Conservation (phyloP, 139 green algal species). For the Chlorella sp. region DNA sequence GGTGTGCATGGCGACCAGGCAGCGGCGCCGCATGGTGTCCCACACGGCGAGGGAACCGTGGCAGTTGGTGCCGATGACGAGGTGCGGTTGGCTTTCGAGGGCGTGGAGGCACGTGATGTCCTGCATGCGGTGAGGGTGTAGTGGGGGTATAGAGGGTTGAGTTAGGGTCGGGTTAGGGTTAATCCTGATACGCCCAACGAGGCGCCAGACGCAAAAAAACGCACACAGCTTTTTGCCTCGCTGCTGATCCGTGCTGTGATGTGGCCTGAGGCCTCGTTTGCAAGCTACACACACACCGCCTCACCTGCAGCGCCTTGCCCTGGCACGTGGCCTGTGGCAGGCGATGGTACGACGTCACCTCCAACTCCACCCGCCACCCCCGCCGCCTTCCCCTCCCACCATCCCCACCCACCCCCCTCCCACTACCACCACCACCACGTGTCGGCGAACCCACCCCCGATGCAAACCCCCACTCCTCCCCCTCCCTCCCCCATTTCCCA, state of each 20-base stretch:
- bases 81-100: background rate
- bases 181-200: background rate
- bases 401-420: background rate
- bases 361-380: background rate
- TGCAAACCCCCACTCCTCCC: too few species aligned
- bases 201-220: background rate
- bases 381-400: background rate
- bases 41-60: background rate
- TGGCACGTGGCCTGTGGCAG: background rate
- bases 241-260: background rate
- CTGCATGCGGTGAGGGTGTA: background rate
- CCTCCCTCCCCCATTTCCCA: too few species aligned
- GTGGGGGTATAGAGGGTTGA: background rate
- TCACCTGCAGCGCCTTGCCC: background rate
- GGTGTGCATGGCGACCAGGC: background rate
- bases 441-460: too few species aligned
- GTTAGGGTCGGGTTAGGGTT: too few species aligned
- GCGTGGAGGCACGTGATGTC: background rate
- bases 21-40: background rate
- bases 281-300: background rate
- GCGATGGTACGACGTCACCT: background rate
- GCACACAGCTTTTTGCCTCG: background rate
- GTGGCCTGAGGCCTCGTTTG: background rate
- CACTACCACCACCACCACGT: too few species aligned
- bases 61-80: background rate